Evolutionary conservation across 1,284 basidiomycete genomes (phyloP).

Genomic region (Chalciporus sp.): DNA sequence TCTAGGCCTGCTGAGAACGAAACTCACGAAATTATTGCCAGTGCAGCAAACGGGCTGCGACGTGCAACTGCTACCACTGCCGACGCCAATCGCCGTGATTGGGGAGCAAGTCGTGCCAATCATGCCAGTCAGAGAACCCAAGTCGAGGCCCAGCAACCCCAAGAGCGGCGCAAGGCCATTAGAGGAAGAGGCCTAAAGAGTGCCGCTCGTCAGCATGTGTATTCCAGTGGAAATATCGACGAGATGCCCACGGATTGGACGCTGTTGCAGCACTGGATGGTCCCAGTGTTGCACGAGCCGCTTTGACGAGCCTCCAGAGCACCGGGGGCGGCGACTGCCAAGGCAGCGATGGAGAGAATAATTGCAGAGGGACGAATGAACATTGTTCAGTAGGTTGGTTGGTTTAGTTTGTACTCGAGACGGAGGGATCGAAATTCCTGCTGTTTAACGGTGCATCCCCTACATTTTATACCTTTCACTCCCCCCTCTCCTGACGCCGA

Average conservation of each 20-base stretch:
- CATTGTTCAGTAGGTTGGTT: constrained; percentile 8
- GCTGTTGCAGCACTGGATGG: constrained; percentile 17
- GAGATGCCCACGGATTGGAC: constrained; percentile 1
- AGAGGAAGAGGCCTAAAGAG: neutral
- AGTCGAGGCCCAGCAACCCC: neutral
- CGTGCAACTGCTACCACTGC: constrained; percentile 7
- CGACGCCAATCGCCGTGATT: neutral
- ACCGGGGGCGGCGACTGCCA: too few species aligned
- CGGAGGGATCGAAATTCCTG: neutral
- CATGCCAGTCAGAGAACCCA: too few species aligned
- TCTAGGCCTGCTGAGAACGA: too few species aligned
- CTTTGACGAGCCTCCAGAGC: too few species aligned
- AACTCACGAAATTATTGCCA: constrained; percentile 20
- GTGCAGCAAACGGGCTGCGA: constrained; percentile 21
- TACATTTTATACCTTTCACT: neutral
- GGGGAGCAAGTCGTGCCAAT: too few species aligned
- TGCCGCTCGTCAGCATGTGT: neutral
- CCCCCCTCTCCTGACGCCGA: neutral
- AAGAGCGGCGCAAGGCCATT: neutral
- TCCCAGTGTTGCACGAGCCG: constrained; percentile 2
- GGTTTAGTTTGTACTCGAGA: neutral
- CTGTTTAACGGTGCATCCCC: neutral
- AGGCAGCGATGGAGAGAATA: too few species aligned
- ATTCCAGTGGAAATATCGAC: neutral
- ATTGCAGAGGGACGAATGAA: constrained; percentile 8